phyloP scores from a whole-genome alignment of 1,284 basidiomycete genomes.

The Fistulinella cinereoalba region DNA sequence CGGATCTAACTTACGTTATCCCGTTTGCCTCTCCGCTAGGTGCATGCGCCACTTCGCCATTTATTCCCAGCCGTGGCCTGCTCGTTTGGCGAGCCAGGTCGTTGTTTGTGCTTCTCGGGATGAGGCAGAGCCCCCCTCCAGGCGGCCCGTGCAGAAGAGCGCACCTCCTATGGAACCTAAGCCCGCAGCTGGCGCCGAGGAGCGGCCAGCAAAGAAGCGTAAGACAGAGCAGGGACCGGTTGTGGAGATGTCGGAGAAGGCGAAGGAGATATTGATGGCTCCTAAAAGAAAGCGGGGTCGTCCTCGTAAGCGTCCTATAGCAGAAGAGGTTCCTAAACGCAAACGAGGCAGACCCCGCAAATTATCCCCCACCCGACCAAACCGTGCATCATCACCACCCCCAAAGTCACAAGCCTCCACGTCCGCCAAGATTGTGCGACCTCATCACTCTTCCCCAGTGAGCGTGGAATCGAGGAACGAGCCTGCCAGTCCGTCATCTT shows the following conservation, averaged over 20 bases:
- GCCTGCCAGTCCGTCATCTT: conserved; percentile 26
- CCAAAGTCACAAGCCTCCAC: conserved; percentile 12
- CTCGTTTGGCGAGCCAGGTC: conserved; percentile 52
- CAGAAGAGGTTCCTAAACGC: conserved; percentile 35
- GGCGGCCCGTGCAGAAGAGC: conserved; percentile 48
- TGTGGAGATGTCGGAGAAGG: conserved; percentile 39
- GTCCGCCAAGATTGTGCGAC: conserved; percentile 12
- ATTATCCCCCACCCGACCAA: conserved; percentile 20
- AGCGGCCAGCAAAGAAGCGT: conserved; percentile 43
- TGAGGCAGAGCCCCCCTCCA: conserved; percentile 44
- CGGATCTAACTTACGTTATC: conserved; percentile 20
- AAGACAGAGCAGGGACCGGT: conserved; percentile 37
- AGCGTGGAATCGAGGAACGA: conserved; percentile 26
- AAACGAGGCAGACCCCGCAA: conserved; percentile 37
- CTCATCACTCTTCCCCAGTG: conserved; percentile 18
- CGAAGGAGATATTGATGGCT: conserved; percentile 32
- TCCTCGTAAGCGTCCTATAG: conserved; percentile 36
- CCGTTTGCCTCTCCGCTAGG: conserved; percentile 36
- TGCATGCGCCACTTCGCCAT: conserved; percentile 76
- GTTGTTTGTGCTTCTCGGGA: conserved; percentile 46
- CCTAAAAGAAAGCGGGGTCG: conserved; percentile 37
- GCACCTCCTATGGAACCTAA: conserved; percentile 54
- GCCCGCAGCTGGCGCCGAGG: conserved; percentile 44
- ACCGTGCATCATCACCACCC: conserved; percentile 11
- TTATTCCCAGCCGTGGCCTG: conserved; percentile 67